phyloP scores from a whole-genome alignment of 257 asterid genomes.

The Nicotiana paniculata region DNA sequence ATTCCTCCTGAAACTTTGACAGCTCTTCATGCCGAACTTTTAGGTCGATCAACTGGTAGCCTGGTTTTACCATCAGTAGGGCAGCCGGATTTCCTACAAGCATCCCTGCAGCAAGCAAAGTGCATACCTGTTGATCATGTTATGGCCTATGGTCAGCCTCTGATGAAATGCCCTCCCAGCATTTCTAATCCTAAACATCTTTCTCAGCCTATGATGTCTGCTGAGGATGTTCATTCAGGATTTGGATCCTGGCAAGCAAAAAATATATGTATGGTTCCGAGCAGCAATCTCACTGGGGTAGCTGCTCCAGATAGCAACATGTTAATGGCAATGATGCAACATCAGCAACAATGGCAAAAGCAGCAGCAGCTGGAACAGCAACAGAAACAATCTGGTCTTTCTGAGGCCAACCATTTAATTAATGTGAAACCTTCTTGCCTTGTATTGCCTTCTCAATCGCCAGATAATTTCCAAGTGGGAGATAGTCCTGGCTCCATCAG shows the following conservation, averaged over 20 bases:
- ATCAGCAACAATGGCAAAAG: conserved; percentile 27
- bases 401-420: conserved; percentile 33
- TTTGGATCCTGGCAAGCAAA: conserved; percentile 42
- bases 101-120: conserved; percentile 51
- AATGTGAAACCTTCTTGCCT: conserved; percentile 77
- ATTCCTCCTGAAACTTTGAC: conserved; percentile 64
- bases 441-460: conserved; percentile 61
- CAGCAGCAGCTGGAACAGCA: conserved; percentile 22
- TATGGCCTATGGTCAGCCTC: conserved; percentile 52
- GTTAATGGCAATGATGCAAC: conserved; percentile 39
- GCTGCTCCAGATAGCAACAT: conserved; percentile 32
- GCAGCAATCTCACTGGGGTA: conserved; percentile 26
- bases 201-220: conserved; percentile 35
- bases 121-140: conserved; percentile 37
- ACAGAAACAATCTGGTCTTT: conserved; percentile 33
- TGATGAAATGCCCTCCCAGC: conserved; percentile 46
- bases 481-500: conserved; percentile 33
- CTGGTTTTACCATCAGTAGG: conserved; percentile 49
- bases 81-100: conserved; percentile 45
- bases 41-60: conserved; percentile 47
- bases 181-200: conserved; percentile 32
- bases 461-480: conserved; percentile 41
- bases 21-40: conserved; percentile 59
- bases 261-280: conserved; percentile 25
- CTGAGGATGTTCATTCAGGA: conserved; percentile 33